Evolutionary conservation across 345 rosid genomes (phyloP).

Genomic region (Citrus reticulata): DNA sequence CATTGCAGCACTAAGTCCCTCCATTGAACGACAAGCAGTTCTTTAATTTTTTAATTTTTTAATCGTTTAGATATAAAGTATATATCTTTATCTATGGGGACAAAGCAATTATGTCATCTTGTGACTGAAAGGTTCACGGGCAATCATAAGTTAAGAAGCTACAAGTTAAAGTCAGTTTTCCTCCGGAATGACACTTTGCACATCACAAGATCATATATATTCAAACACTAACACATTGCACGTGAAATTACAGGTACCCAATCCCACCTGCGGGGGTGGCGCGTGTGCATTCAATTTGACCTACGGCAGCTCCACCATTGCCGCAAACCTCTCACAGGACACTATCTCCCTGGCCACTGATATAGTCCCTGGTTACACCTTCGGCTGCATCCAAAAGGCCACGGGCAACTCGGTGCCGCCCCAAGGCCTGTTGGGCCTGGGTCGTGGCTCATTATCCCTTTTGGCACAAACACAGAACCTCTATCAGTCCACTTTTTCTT

Average conservation of each 20-base stretch:
- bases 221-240: not conserved
- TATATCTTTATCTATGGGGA: not conserved
- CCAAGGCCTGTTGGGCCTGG: conserved; percentile 83
- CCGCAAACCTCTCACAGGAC: conserved; percentile 70
- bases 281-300: conserved; percentile 77
- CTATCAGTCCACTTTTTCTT: conserved; percentile 78
- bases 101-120: not conserved
- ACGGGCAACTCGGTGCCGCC: conserved; percentile 72
- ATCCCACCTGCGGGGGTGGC: conserved; percentile 57
- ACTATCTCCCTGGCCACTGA: conserved; percentile 56
- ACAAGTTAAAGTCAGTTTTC: not conserved
- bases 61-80: no score
- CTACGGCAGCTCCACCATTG: conserved; percentile 70
- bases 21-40: not conserved
- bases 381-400: conserved; percentile 73
- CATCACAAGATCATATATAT: not conserved
- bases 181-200: not conserved
- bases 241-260: conserved; percentile 53
- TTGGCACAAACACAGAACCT: conserved; percentile 70
- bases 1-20: not conserved
- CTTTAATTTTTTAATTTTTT: no score
- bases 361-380: conserved; percentile 57
- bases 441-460: conserved; percentile 83
- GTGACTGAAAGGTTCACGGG: conserved; percentile 7
- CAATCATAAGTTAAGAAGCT: not conserved